Conservation (phyloP, 2,329 filamentous ascomycete species). For the Ceratocystis harringtonii region DNA sequence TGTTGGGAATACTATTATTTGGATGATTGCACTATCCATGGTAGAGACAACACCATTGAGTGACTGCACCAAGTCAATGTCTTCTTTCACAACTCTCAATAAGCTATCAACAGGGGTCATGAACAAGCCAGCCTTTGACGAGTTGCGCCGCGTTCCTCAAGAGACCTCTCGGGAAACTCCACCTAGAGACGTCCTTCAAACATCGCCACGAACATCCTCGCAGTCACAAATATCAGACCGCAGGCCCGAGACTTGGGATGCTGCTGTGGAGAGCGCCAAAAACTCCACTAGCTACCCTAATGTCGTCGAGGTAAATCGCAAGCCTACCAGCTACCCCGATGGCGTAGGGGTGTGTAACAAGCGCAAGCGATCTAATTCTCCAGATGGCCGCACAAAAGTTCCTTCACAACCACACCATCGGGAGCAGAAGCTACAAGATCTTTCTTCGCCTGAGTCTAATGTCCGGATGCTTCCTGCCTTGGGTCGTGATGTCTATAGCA, state of each 20-base stretch:
- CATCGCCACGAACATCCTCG: conserved; percentile 6
- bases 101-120: conserved; percentile 27
- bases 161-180: conserved; percentile 12
- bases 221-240: conserved; percentile 8
- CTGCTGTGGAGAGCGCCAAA: conserved; percentile 12
- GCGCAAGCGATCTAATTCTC: conserved; percentile 55
- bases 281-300: conserved; percentile 11
- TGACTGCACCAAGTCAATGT: conserved; percentile 25
- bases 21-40: background rate
- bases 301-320: conserved; percentile 30
- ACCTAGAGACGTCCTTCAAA: background rate
- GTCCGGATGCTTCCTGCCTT: conserved; percentile 7
- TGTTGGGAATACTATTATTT: background rate
- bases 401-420: conserved; percentile 24
- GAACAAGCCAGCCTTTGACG: conserved; percentile 12
- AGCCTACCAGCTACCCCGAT: conserved; percentile 10
- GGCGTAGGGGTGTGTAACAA: conserved; percentile 34
- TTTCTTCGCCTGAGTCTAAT: conserved; percentile 7
- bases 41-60: background rate
- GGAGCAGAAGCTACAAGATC: conserved; percentile 21
- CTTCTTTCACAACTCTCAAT: conserved; percentile 38
- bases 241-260: conserved; percentile 15
- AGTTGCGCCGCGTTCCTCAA: conserved; percentile 8
- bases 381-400: conserved; percentile 34
- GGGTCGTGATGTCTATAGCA: conserved; percentile 28